Base-by-base conservation (phyloP, 257 asterid species). In the Nicotiana benthamiana region DNA sequence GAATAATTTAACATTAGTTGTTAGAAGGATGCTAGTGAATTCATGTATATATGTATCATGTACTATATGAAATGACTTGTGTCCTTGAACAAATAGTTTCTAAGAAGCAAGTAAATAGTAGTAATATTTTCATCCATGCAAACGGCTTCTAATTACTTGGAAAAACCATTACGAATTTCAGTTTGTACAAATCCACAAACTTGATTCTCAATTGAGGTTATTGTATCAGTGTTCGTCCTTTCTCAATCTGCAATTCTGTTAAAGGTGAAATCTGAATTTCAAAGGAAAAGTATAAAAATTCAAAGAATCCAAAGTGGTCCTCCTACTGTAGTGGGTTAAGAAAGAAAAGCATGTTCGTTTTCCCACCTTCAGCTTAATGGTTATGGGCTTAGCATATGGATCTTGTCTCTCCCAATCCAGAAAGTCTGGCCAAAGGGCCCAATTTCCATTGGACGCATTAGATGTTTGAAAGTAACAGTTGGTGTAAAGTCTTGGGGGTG, bases 321-420 rank as follows among this genome's bases (percentile, higher is more conserved):
- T 79, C n/a, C 17, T 43, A 24, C 6, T 36, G 0, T 20, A 78
- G 32, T 63, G 15, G 17, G 27, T 26, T 1, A 2, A 26, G 75
- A 16, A 46, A 77, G 22, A 60, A 84, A 86, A 83, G 82, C 86
- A 77, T 81, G 30, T 30, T 9, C 48, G 53, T 83, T 80, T 81
- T 72, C 13, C 68, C 79, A 81, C 18, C 65, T 8, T 56, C 74
- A 56, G 87, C 79, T 65, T 13, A 77, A 67, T 79, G 48, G 83
- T 70, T 80, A 84, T 81, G 87, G 89, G 87, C 63, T 83, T 18
- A 24, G 9, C 26, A 48, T 74, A 24, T 60, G 65, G 54, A 76
- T 67, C 13, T 77, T 40, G 57, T 76, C 84, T 32, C 34, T 77
- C 36, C 57, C 80, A 40, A 18, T 74, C 78, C 61, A 74, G 34